Evolutionary conservation across 1,284 basidiomycete genomes (phyloP), one percentile per base, ranked within the genome.

Genomic region (Hortiboletus rubellus): DNA sequence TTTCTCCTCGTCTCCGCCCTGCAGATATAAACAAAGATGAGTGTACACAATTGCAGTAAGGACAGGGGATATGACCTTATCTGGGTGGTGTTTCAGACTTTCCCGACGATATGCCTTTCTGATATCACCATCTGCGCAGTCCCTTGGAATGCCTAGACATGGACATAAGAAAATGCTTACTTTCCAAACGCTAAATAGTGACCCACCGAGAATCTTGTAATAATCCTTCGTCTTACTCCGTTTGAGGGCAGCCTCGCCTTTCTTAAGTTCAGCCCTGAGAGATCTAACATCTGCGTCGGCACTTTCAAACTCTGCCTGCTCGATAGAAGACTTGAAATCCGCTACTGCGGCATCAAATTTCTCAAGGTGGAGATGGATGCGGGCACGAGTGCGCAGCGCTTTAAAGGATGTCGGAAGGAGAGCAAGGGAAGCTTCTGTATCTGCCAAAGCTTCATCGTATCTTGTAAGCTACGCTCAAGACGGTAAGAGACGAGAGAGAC

Each of bases 211-310:
- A 64, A 90, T 88, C 74, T 89, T 91, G 73, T 91, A 91, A 67
- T 91, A 91, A 65, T 92, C 91, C 73, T 92, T 92, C 50, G 87
- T 86, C 77, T 93, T 92, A 73, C 88, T 91, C 62, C 87, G 76
- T 79, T 92, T 93, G 59, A 93, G 76, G 53, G 82, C 85, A 6
- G 82, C 81, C 72, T 93, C 89, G 0, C 91, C 91, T 70, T 91
- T 89, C 72, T 82, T 85, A 42, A 91, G 76, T 68, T 96, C 93
- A 1, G 71, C 67, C 59, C 78, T 80, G 48, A 94, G 74, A 17
- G 82, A 77, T 17, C 83, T 79, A 34, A 84, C 80, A 62, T 94
- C 92, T 1, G 76, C 78, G 9, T 83, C 81, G 18, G 76, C 79
- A 18, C 80, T 82, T 44, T 91, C 86, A 11, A 78, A 77, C 12